Evolutionary conservation across 768 basidiomycete genomes (phyloP), one percentile per base, ranked within the genome.

Genomic region (Auricularia auricula-judae): DNA sequence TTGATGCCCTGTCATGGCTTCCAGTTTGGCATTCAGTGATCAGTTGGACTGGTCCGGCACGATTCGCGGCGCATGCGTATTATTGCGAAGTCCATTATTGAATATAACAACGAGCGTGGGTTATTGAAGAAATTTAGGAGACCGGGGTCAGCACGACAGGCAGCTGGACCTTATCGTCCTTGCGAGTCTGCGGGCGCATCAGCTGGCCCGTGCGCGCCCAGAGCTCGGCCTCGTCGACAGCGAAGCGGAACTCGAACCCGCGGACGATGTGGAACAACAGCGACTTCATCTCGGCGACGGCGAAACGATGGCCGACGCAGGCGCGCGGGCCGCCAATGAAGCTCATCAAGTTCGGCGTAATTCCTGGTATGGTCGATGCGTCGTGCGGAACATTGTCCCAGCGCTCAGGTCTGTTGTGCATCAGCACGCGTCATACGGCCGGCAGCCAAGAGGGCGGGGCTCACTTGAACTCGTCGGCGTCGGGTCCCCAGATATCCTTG

Each of bases 271-370:
- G 47, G 51, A 65, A 62, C 21, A 65, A 23, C 2, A 65, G 35
- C 16, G 53, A 34, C 47, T 65, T 65, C 29, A 54, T 62, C 61
- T 54, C 54, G 2, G 36, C 33, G 33, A 62, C 29, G 11, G 63
- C 23, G 36, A 65, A 56, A 5, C 65, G 61, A 39, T 33, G 56
- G 21, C 65, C 65, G 36, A 65, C 62, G 36, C 65, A 65, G 0
- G 65, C 36, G 11, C 62, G 43, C 29, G 29, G 29, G 29, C 29
- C 29, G 29, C 29, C 29, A 29, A 29, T 29, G 29, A 29, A 29
- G 29, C 43, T 44, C 43, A 44, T 44, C 11, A 44, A 3, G 43
- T 44, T 44, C 3, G 43, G 43, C 43, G 43, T 2, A 18, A 44
- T 44, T 11, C 43, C 43, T 10, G 43, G 43, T 1, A 44, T 44